Evolutionary conservation across 805 yeast species (phyloP), one percentile per base, ranked within the genome.

Genomic region (Torulaspora delbrueckii): DNA sequence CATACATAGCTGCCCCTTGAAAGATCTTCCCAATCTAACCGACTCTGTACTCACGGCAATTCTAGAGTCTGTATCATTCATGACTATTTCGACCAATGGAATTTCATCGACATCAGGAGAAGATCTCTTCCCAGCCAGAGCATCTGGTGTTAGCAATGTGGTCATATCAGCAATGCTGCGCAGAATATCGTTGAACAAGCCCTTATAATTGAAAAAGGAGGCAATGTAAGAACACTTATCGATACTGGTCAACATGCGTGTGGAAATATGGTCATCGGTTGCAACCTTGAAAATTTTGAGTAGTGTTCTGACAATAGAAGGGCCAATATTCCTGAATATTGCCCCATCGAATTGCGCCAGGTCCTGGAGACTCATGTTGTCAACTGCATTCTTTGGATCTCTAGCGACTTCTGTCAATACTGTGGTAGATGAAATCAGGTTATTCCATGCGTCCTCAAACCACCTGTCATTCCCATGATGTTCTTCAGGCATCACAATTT

Each of bases 401-500:
- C 47, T 40, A 8, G 55, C 48, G 13, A 58, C 49, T 38, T 63
- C 60, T 3, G 67, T 64, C 19, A 65, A 40, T 0, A 70, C 70
- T 2, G 67, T 63, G 16, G 72, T 66, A 1, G 68, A 62, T 16
- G 68, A 67, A 35, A 86, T 76, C 49, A 85, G 63, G 47, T 83
- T 81, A 54, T 82, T 82, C 95, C 95, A 86, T 13, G 79, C 72
- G 58, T 86, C 91, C 60, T 90, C 97, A 65, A 90, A 91, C 82
- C 96, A 84, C 60, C 85, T 88, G 16, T 88, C 86, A 8, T 89
- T 86, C 12, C 91, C 93, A 61, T 88, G 95, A 56, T 91, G 97
- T 59, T 93, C 99, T 58, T 93, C 98, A 0, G 99, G 98, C 90
- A 95, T 86, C 40, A 93, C 87, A 52, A 93, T 93, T 65, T 93